These are phyloP conservation scores for Solanum dulcamara DNA, from an alignment of 257 asterid genomes.

Conservation along the genomic window DNA sequence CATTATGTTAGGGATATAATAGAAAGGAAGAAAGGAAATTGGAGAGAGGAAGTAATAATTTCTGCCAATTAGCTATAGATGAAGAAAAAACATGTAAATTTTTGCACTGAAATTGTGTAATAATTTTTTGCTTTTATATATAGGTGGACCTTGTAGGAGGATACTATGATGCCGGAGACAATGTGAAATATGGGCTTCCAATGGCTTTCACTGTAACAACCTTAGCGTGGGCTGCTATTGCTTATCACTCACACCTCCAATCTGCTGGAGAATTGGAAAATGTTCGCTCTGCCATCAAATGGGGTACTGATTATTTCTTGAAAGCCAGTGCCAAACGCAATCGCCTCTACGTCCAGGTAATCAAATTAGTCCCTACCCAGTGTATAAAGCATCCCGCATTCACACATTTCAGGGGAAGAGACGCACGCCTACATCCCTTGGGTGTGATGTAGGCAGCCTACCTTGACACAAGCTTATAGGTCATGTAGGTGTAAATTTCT, in stretches of 20 bases:
- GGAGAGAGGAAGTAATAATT: neutral
- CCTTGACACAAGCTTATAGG: neutral
- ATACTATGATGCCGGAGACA: conserved; percentile 83
- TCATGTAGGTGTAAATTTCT: neutral
- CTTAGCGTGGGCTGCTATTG: conserved; percentile 55
- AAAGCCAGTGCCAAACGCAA: conserved; percentile 43
- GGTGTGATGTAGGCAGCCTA: neutral
- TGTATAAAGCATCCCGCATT: neutral
- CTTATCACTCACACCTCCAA: conserved; percentile 30
- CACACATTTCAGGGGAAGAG: neutral
- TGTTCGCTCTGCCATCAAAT: conserved; percentile 31
- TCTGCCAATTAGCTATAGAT: neutral
- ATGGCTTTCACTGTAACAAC: conserved; percentile 81
- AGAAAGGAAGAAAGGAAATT: neutral
- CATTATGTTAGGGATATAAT: neutral
- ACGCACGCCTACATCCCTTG: too few species aligned
- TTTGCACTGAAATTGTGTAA: neutral
- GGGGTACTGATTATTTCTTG: conserved; percentile 72
- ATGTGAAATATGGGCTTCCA: conserved; percentile 73
- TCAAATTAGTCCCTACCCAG: neutral
- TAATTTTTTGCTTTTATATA: neutral
- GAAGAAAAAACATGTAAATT: neutral
- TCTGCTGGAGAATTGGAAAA: conserved; percentile 52
- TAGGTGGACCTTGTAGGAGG: conserved; percentile 88
- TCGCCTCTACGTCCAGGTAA: conserved; percentile 48